Evolutionary conservation across 75 land plant species (phyloP).

Genomic region (Cryptomeria japonica): DNA sequence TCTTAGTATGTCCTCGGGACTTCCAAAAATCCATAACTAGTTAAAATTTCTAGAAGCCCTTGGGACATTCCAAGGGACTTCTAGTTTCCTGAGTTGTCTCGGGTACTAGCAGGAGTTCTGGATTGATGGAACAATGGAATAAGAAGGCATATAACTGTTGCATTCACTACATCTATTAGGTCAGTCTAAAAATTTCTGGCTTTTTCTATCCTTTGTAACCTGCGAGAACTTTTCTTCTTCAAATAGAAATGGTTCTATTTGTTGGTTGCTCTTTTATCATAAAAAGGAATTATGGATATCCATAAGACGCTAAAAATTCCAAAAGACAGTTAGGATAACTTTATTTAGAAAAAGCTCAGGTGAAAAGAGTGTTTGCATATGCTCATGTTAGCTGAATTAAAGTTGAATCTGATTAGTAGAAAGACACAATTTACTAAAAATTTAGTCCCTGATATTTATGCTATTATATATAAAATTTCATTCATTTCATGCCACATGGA

Average conservation of each 20-base stretch:
- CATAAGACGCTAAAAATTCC: neutral
- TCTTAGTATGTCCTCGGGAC: neutral
- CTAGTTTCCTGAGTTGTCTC: neutral
- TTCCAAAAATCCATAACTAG: neutral
- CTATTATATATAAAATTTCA: neutral
- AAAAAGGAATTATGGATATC: neutral
- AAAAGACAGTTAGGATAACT: neutral
- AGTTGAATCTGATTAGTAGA: neutral
- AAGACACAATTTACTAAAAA: neutral
- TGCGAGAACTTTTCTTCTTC: neutral
- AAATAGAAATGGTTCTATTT: neutral
- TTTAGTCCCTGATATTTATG: neutral
- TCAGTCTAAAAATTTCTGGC: too few relatives aligned
- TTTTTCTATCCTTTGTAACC: neutral
- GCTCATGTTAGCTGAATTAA: neutral
- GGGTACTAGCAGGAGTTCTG: neutral
- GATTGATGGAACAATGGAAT: neutral
- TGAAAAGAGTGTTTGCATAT: neutral
- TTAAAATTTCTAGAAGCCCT: neutral
- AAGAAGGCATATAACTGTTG: neutral
- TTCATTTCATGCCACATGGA: neutral
- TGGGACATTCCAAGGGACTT: neutral
- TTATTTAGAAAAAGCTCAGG: neutral
- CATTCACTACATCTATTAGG: neutral
- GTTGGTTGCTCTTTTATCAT: neutral